Percentiles rank a stretch among this genome's conserved stretches.
Evolutionary conservation across 2,329 filamentous ascomycete species (phyloP).

Genomic region (Claviceps humidiphila): DNA sequence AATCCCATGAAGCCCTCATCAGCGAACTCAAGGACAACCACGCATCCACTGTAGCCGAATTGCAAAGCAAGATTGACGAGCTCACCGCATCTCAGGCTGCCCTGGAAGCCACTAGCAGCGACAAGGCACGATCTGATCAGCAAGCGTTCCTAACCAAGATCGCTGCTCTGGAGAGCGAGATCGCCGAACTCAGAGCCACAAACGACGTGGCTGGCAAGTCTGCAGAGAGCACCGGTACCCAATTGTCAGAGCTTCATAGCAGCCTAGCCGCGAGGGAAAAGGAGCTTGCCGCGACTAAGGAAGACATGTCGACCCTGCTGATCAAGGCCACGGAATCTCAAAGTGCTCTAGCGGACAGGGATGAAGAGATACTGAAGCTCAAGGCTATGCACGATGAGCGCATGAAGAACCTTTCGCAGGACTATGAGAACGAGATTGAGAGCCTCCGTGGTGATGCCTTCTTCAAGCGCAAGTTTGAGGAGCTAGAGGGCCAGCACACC

Average conservation of each 20-base stretch:
- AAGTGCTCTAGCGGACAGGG: conserved; percentile 33
- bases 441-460: conserved; percentile 48
- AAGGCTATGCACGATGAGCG: conserved; percentile 44
- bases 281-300: conserved; percentile 32
- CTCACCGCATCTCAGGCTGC: conserved; percentile 33
- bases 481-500: conserved; percentile 43
- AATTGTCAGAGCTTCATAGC: conserved; percentile 25
- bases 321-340: conserved; percentile 34
- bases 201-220: conserved; percentile 34
- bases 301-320: conserved; percentile 29
- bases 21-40: conserved; percentile 37
- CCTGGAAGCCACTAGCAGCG: conserved; percentile 30
- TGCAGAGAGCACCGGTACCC: conserved; percentile 24
- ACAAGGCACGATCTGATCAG: conserved; percentile 30
- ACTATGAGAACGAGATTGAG: conserved; percentile 54
- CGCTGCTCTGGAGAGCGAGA: conserved; percentile 36
- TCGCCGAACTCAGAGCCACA: conserved; percentile 36
- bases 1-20: conserved; percentile 35
- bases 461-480: conserved; percentile 50
- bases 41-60: conserved; percentile 30
- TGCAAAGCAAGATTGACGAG: conserved; percentile 43
- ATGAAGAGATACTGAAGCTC: conserved; percentile 35
- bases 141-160: conserved; percentile 32
- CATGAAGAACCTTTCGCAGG: conserved; percentile 43
- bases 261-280: conserved; percentile 29